A percentile compares a stretch with the other conserved stretches of the same genome.
phyloP scores from a whole-genome alignment of 768 basidiomycete species.

The Asterophora lycoperdoides region DNA sequence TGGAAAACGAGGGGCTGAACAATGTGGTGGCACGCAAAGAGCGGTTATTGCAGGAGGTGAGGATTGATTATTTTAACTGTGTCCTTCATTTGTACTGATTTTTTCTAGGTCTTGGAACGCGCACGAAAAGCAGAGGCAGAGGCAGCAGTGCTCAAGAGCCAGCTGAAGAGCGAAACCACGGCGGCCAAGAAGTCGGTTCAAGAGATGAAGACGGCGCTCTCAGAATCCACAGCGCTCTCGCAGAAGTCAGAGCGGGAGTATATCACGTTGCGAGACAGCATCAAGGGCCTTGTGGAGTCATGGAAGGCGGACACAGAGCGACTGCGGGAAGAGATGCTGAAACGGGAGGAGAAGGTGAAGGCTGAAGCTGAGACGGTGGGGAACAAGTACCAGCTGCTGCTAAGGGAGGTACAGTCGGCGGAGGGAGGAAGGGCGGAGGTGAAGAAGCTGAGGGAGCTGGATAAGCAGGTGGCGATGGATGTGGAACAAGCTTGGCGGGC shows the following conservation, averaged over 20 bases:
- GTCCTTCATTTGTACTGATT: background rate
- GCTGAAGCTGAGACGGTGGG: conserved; percentile 64
- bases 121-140: conserved; percentile 85
- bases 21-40: conserved; percentile 88
- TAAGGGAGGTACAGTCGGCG: conserved; percentile 58
- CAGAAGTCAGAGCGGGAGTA: conserved; percentile 85
- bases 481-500: conserved; percentile 59
- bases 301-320: conserved; percentile 73
- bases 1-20: conserved; percentile 86
- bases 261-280: conserved; percentile 67
- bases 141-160: conserved; percentile 58
- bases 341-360: conserved; percentile 65
- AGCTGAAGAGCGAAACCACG: conserved; percentile 69
- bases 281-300: conserved; percentile 66
- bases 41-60: conserved; percentile 78
- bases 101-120: conserved; percentile 66
- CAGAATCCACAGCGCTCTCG: conserved; percentile 72
- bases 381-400: conserved; percentile 62
- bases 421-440: conserved; percentile 44
- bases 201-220: conserved; percentile 73
- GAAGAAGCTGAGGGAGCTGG: conserved; percentile 46
- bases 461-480: conserved; percentile 45
- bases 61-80: conserved; percentile 15
- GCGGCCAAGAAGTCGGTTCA: conserved; percentile 71
- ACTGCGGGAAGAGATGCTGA: conserved; percentile 69